Conservation (phyloP, 768 basidiomycete species). For the Lentinus tigrinus region DNA sequence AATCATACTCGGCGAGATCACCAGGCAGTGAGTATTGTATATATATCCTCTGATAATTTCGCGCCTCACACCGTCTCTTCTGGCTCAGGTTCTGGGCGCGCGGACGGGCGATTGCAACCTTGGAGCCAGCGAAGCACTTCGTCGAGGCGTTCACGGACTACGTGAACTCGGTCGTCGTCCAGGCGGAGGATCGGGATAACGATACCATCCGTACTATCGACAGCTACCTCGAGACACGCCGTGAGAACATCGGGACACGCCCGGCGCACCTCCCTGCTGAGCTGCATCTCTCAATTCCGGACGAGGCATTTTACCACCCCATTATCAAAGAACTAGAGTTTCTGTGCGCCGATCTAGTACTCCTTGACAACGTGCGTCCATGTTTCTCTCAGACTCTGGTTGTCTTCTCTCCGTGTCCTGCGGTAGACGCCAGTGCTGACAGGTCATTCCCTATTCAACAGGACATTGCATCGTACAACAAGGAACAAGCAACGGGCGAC, state of each 20-base stretch:
- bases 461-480: slow-evolving; percentile 3
- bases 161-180: slow-evolving; percentile 20
- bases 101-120: slow-evolving; percentile 6
- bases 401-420: not conserved
- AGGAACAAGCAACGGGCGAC: slow-evolving; percentile 28
- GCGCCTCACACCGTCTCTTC: slow-evolving; percentile 1
- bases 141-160: slow-evolving; percentile 21
- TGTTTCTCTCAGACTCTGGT: not conserved
- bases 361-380: slow-evolving; percentile 58
- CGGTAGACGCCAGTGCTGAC: too few species aligned
- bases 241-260: slow-evolving; percentile 21
- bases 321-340: slow-evolving; percentile 50
- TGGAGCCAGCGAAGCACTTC: slow-evolving; percentile 12
- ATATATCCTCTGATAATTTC: not conserved
- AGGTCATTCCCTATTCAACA: slow-evolving; percentile 28
- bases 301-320: slow-evolving; percentile 56
- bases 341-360: slow-evolving; percentile 58
- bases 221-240: slow-evolving; percentile 22
- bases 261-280: slow-evolving; percentile 17
- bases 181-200: slow-evolving; percentile 23
- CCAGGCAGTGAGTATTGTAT: slow-evolving; percentile 14
- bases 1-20: slow-evolving; percentile 20
- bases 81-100: not conserved
- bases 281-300: slow-evolving; percentile 58
- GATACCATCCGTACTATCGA: slow-evolving; percentile 18